Conservation (phyloP, 2,329 filamentous ascomycete species). For the Fusarium liriodendri region DNA sequence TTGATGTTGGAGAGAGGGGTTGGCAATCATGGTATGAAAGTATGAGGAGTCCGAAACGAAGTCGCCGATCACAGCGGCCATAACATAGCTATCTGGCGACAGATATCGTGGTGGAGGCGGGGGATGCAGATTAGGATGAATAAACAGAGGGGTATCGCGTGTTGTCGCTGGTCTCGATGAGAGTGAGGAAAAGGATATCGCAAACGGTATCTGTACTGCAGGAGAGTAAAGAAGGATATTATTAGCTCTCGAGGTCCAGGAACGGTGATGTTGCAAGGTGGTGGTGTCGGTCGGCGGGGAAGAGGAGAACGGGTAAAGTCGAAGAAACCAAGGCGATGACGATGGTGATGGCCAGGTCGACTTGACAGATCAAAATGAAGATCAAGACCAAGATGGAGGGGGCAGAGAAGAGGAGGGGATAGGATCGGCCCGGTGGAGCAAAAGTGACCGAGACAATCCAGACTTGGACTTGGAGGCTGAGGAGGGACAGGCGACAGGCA, state of each 20-base stretch:
- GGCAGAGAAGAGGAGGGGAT: conserved; percentile 35
- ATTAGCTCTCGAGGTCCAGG: conserved; percentile 38
- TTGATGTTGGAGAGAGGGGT: conserved; percentile 60
- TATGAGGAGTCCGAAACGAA: conserved; percentile 78
- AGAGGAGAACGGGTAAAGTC: conserved; percentile 14
- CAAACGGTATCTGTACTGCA: conserved; percentile 32
- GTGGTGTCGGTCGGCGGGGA: conserved; percentile 19
- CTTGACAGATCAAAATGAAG: conserved; percentile 39
- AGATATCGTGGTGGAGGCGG: conserved; percentile 10
- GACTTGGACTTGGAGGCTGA: conserved; percentile 31
- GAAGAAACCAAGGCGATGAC: conserved; percentile 38
- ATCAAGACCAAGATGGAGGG: conserved; percentile 40
- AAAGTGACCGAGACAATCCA: conserved; percentile 28
- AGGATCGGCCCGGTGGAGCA: conserved; percentile 40
- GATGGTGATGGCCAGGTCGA: conserved; percentile 36
- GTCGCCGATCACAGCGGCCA: conserved; percentile 76
- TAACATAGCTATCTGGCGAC: conserved; percentile 55
- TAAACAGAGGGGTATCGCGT: conserved; percentile 35
- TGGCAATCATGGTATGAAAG: conserved; percentile 77
- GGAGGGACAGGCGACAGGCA: conserved; percentile 16
- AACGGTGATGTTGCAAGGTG: conserved; percentile 19
- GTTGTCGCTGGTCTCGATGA: conserved; percentile 32
- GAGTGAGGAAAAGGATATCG: conserved; percentile 31
- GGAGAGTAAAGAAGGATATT: conserved; percentile 32
- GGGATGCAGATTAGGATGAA: conserved; percentile 23